Conservation (phyloP, 176 grass and related monocot genomes). For the Bothriochloa decipiens region DNA sequence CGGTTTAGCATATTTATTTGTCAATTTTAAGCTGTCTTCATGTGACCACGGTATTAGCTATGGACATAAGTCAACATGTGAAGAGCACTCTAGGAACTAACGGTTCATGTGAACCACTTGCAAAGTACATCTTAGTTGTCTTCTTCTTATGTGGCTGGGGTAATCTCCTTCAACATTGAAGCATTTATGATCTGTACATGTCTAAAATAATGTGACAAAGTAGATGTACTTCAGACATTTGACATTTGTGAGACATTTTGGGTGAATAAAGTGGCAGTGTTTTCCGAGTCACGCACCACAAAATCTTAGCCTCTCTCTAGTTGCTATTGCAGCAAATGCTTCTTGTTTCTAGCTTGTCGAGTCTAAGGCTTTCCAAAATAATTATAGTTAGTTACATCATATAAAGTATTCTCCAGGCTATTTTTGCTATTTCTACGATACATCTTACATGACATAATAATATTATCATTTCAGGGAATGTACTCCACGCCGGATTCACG, state of each 20-base stretch:
- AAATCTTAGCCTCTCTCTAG: constrained; percentile 2
- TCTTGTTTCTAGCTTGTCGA: constrained; percentile 22
- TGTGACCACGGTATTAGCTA: neutral
- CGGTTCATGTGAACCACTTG: neutral
- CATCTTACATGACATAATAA: constrained; percentile 30
- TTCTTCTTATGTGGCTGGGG: neutral
- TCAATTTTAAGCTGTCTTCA: neutral
- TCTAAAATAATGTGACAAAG: constrained; percentile 10
- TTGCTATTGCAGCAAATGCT: constrained; percentile 3
- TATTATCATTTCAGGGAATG: constrained; percentile 66
- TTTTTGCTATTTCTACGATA: neutral
- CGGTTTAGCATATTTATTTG: constrained; percentile 23
- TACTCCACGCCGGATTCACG: constrained; percentile 60
- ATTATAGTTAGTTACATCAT: neutral
- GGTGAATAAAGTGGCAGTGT: neutral
- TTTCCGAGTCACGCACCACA: neutral
- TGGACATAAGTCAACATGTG: neutral
- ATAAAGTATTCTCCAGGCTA: neutral
- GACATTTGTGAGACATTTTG: neutral
- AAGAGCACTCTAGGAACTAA: constrained; percentile 16
- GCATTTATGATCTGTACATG: constrained; percentile 6
- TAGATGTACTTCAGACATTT: neutral
- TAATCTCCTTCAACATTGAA: neutral
- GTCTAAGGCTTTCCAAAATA: constrained; percentile 22
- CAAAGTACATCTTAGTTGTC: neutral